Evolutionary conservation across 805 yeast species (phyloP), one percentile per base, ranked within the genome.

Genomic region (Jamesozyma piceae): DNA sequence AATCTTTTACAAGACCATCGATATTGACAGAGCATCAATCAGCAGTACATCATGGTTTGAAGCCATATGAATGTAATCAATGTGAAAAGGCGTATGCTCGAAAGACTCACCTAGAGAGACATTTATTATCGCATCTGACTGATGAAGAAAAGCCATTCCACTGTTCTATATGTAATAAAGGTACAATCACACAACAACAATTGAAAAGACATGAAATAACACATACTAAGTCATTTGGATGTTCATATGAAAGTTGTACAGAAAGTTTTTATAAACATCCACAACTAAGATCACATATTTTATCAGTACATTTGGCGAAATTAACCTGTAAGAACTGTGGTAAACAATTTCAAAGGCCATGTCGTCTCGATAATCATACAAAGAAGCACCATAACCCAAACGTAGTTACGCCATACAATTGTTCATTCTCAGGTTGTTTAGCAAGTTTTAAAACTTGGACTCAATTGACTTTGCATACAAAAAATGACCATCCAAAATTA

Each of bases 141-240:
- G 48, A 68, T 2, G 69, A 66, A 1, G 74, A 71, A 3, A 84
- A 82, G 52, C 95, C 95, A 0, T 78, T 73, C 55, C 74, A 71
- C 34, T 89, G 97, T 55, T 60, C 77, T 0, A 58, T 71, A 1
- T 92, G 98, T 58, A 80, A 80, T 1, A 88, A 87, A 60, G 95
- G 95, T 3, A 81, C 84, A 40, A 80, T 79, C 41, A 73, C 95
- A 0, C 60, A 60, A 40, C 97, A 92, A 63, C 97, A 89, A 55
- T 67, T 87, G 43, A 75, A 72, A 47, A 72, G 95, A 41, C 98
- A 92, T 60, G 87, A 81, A 62, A 72, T 75, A 31, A 82, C 95
- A 2, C 97, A 92, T 58, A 77, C 78, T 3, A 71, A 73, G 49
- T 74, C 86, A 1, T 80, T 79, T 53, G 46, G 49, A 20, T 87